These are phyloP conservation scores for Hygrocybe coccinea DNA, from an alignment of 768 basidiomycete species.

Conservation along the genomic window DNA sequence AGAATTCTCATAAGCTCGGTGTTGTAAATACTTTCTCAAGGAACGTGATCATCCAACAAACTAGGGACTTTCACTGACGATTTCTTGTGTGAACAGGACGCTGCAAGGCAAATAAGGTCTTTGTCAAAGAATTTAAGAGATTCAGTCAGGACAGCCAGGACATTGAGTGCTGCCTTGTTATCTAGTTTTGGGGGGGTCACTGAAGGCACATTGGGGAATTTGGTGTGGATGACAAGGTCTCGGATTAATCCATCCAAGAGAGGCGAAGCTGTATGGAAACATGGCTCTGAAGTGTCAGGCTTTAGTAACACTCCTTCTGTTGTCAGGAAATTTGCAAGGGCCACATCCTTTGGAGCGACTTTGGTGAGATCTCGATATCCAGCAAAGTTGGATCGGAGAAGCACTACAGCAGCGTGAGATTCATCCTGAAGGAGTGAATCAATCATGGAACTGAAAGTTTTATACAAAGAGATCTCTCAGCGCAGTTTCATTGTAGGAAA, in stretches of 20 bases:
- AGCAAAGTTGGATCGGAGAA: slow-evolving; percentile 10
- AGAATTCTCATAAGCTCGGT: slow-evolving; percentile 16
- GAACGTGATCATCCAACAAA: slow-evolving; percentile 1
- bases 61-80: slow-evolving; percentile 3
- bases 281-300: background rate
- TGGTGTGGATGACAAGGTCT: slow-evolving; percentile 7
- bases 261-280: slow-evolving; percentile 1
- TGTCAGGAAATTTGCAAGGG: slow-evolving; percentile 2
- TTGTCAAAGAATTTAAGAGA: slow-evolving; percentile 13
- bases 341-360: background rate
- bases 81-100: slow-evolving; percentile 8
- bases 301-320: slow-evolving; percentile 3
- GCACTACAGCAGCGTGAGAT: slow-evolving; percentile 4
- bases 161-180: background rate
- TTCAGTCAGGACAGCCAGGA: slow-evolving; percentile 11
- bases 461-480: slow-evolving; percentile 1
- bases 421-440: slow-evolving; percentile 3
- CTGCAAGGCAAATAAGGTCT: slow-evolving; percentile 6
- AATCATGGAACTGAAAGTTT: slow-evolving; percentile 10
- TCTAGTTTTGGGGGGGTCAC: background rate
- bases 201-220: slow-evolving; percentile 9
- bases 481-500: slow-evolving; percentile 4
- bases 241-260: slow-evolving; percentile 8
- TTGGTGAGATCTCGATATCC: slow-evolving; percentile 7
- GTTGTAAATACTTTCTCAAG: slow-evolving; percentile 13